Base-by-base conservation (phyloP, 495 filamentous ascomycete genomes). In the Trichocladium uniseriatum region DNA sequence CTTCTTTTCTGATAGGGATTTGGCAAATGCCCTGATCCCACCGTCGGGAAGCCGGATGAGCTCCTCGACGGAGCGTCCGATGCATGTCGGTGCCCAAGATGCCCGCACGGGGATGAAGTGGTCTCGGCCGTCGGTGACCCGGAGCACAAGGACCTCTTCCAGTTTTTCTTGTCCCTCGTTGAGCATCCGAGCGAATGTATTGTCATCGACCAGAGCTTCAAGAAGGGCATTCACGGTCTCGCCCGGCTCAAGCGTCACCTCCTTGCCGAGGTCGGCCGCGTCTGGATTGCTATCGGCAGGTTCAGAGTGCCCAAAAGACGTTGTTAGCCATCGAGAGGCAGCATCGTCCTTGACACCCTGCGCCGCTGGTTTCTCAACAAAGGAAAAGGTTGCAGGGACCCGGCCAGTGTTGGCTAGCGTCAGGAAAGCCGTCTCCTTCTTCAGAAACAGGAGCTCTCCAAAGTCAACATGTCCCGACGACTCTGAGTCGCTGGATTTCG, bases 351-450 rank as follows among this genome's bases (percentile, higher is more conserved):
- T 62, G 9, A n/a, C n/a, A n/a, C 71, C 78, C 8, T 63, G 62
- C 0, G 65, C 62, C n/a, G 72, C 66, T 6, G 84, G 81, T 42
- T 80, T 77, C 45, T 87, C 79, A 0, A 88, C 76, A 52, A 97
- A 91, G 7, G 69, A 73, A 53, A 95, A 80, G 2, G 71, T 83
- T 0, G 94, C 89, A 31, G 77, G 66, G 0, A 89, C 84, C 16
- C 83, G 71, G 19, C 94, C 83, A 0, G 91, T 97, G 48, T 99
- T 99, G 5, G 94, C 94, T 27, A 97, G 78, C 6, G 89, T 95
- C 31, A 97, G 54, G 11, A 63, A 74, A 7, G 84, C 75, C 10
- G 66, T 73, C 55, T 84, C 75, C 6, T 76, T 72, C 35, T 81
- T 75, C n/a, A 81, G 73, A 55, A 80, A 90, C 10, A 75, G 65